These are phyloP conservation scores for Pisolithus albus DNA, from an alignment of 768 basidiomycete genomes.

Conservation along the genomic window DNA sequence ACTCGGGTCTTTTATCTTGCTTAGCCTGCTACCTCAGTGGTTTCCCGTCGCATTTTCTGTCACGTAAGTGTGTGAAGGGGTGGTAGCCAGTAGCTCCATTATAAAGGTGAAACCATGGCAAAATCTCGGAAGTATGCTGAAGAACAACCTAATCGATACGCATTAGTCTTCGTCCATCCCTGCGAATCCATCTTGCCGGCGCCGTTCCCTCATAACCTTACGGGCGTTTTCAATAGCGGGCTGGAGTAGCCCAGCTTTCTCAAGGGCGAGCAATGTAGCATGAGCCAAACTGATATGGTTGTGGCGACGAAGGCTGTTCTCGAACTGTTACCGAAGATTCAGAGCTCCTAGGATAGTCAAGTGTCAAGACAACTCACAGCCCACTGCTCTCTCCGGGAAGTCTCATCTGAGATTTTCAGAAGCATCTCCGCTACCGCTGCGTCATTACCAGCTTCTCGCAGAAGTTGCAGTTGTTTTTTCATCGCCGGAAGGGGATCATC, in stretches of 20 bases:
- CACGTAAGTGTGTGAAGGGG: no score
- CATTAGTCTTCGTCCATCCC: conserved; percentile 37
- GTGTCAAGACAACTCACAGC: conserved; percentile 46
- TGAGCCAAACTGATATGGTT: conserved; percentile 83
- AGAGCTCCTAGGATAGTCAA: conserved; percentile 1
- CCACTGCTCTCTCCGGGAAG: conserved; percentile 73
- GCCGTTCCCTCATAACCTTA: conserved; percentile 36
- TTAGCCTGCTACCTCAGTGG: no score
- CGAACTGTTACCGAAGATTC: conserved; percentile 49
- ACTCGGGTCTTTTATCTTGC: no score
- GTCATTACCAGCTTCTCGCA: conserved; percentile 37
- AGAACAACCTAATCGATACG: background rate
- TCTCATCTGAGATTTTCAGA: conserved; percentile 57
- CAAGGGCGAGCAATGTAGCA: conserved; percentile 64
- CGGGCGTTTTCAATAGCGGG: conserved; percentile 42
- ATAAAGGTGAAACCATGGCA: no score
- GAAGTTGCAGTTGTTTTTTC: conserved; percentile 47
- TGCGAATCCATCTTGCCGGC: conserved; percentile 33
- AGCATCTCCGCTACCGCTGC: conserved; percentile 46
- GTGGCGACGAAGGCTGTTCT: conserved; percentile 80
- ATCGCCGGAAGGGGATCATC: conserved; percentile 73
- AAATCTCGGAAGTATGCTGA: background rate
- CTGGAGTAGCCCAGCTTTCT: conserved; percentile 59
- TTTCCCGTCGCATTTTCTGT: no score
- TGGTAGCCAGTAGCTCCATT: no score